Conservation (phyloP, 208 protist genomes). For the Trichomonas gallinae region DNA sequence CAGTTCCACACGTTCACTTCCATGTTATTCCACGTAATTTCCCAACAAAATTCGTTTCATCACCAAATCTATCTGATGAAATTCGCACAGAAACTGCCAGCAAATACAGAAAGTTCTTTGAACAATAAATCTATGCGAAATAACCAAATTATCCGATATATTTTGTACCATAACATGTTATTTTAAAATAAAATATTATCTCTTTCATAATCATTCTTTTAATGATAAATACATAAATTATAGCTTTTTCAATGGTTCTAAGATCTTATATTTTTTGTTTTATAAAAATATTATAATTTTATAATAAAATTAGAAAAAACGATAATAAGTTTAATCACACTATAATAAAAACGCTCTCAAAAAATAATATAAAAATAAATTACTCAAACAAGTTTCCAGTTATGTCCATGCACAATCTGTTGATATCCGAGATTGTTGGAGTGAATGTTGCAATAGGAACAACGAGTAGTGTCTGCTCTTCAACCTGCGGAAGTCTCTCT, state of each 20-base stretch:
- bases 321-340: no score
- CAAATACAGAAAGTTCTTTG: background rate
- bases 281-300: no score
- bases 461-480: background rate
- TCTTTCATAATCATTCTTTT: no score
- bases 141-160: no score
- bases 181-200: no score
- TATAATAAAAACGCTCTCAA: background rate
- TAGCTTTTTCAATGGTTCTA: no score
- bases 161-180: no score
- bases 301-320: no score
- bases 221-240: no score
- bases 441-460: background rate
- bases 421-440: background rate
- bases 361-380: background rate
- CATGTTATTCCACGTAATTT: background rate
- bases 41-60: background rate
- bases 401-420: background rate
- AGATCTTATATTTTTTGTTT: no score
- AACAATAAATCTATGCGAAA: background rate
- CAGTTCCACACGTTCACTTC: constrained; percentile 2
- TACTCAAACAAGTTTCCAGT: background rate
- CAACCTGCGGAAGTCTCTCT: background rate
- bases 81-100: background rate
- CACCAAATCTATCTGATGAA: background rate